Base-by-base conservation (phyloP, 2,329 filamentous ascomycete genomes). In the Neopestalotiopsis clavispora region DNA sequence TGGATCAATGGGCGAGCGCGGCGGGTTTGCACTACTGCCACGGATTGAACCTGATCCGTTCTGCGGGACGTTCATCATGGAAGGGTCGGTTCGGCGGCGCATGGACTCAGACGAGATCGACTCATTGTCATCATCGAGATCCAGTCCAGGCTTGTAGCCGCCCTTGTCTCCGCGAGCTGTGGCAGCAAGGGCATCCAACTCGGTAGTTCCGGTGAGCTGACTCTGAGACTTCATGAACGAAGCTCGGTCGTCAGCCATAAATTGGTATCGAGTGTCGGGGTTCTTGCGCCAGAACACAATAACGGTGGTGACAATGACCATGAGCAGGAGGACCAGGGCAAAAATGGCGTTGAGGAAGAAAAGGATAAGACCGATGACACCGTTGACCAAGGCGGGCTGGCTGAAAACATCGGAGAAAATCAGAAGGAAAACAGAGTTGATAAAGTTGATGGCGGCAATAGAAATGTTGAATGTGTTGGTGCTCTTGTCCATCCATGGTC, bases 401-500 rank as follows among this genome's bases (percentile, higher is more conserved):
- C 91, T 89, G 81, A 96, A 96, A 56, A 95, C 88, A 70, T 91
- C 86, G n/a, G 92, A 92, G 83, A 95, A 96, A 74, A 96, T 87
- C 66, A 97, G 83, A 61, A 96, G 82, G 83, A 95, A 94, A 77
- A 96, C 89, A 62, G 90, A 85, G 80, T 94, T 95, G 77, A 96
- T 81, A 80, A 96, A 95, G 84, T 95, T 96, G 80, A 95, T 85
- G 42, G 89, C 90, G 69, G 89, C 90, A 75, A 96, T 97, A 69
- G 93, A 87, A 76, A 97, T 95, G 84, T 96, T 96, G 86, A 95
- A 95, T 69, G 90, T 89, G 79, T 97, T 97, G 70, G 93, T 96
- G 84, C 93, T 94, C 89, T 95, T 96, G 86, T 97, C 94, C 94
- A 97, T 97, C 89, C 92, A 97, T n/a, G 94, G 94, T 67, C 92